Evolutionary conservation across 1,284 basidiomycete genomes (phyloP).

Genomic region (Gomphus bonarii): DNA sequence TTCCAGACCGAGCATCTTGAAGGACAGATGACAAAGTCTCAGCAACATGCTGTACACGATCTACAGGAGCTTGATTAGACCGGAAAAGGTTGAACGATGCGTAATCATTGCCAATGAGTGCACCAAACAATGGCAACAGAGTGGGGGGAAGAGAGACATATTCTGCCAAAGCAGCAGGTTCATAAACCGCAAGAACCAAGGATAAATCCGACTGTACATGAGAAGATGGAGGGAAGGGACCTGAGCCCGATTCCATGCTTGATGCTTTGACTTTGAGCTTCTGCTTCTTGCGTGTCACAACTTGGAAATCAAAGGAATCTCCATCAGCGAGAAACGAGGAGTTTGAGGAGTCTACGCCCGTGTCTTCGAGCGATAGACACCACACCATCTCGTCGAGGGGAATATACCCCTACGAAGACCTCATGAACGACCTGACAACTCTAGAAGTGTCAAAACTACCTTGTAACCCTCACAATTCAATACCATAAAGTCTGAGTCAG

Average conservation of each 20-base stretch:
- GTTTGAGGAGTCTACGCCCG: background rate
- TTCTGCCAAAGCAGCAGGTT: constrained; percentile 51
- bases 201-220: constrained; percentile 30
- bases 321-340: constrained; percentile 19
- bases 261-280: constrained; percentile 31
- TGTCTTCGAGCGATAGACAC: constrained; percentile 27
- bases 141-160: constrained; percentile 60
- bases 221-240: constrained; percentile 47
- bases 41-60: constrained; percentile 15
- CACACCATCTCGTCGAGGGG: constrained; percentile 76
- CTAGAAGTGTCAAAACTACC: background rate
- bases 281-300: constrained; percentile 27
- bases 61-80: constrained; percentile 1
- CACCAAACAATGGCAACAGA: constrained; percentile 76
- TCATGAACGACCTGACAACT: background rate
- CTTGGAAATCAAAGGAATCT: constrained; percentile 50
- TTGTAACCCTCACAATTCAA: constrained; percentile 58
- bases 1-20: constrained; percentile 8
- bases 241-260: constrained; percentile 17
- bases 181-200: constrained; percentile 51
- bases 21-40: constrained; percentile 11
- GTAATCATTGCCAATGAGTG: constrained; percentile 83
- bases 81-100: constrained; percentile 21
- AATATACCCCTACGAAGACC: constrained; percentile 49
- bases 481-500: constrained; percentile 78